Evolutionary conservation across 495 filamentous ascomycete genomes (phyloP), one percentile per base, ranked within the genome.

Genomic region (Cercophora newfieldiana): DNA sequence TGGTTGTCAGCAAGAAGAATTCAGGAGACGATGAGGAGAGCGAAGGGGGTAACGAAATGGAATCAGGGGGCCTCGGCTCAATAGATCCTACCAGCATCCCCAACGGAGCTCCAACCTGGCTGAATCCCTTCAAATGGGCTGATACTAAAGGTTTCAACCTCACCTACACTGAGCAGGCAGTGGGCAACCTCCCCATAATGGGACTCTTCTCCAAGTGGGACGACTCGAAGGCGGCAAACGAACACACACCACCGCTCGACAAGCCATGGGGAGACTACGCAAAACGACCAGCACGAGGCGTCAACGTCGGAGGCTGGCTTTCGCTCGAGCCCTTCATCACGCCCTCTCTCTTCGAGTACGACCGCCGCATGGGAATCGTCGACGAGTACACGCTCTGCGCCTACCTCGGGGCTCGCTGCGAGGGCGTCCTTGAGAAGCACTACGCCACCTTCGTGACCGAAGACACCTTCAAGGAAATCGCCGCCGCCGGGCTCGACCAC

Each of bases 271-370:
- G 84, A 58, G 80, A 87, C n/a, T 99, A 98, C 72, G 86, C 90
- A 1, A 86, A 84, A 2, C 85, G 79, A 55, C 93, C 93, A 5
- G 92, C 95, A 26, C 86, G 94, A 1, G 96, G 96, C 1, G 90
- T 98, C 24, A 99, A 97, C 74, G 69, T 98, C 3, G 95, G 96
- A 37, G 96, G 96, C 28, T 99, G 95, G 96, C 84, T 99, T 2
- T 90, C 89, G 0, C 79, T 99, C 7, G 96, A 99, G 68, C 96
- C 96, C 0, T 97, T 96, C 71, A 97, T 99, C 72, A 93, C 90
- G 18, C 96, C 96, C 0, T 97, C 93, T 1, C 82, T 97, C 29
- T 99, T 99, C 73, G 76, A 88, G 65, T 97, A 91, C 78, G 81
- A 85, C 58, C 69, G 77, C 1, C 78, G 75, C 18, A 75, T 88